Evolutionary conservation across 2,329 filamentous ascomycete genomes (phyloP), one percentile per base, ranked within the genome.

Genomic region (Ophiostoma novo-ulmi): DNA sequence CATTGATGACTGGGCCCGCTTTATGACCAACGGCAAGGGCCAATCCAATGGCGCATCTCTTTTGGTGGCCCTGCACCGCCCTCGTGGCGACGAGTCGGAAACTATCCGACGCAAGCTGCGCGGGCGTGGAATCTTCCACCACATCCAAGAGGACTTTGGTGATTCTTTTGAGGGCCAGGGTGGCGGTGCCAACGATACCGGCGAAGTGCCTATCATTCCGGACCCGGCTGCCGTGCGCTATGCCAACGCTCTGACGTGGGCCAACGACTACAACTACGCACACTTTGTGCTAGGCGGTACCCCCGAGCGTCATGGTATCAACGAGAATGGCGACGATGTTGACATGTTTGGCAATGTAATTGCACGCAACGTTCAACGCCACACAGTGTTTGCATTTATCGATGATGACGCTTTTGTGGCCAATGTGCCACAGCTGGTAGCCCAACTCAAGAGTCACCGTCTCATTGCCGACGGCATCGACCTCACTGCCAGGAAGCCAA

Each of bases 321-420:
- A 68, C 63, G 38, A 31, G 2, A 38, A 55, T 11, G 66, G 66
- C 26, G 22, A 68, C 26, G 70, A 70, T 20, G 35, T 44, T 14
- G 58, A 65, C 39, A 41, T 26, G 36, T 17, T 48, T 39, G 26
- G 44, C 68, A 63, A 61, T 36, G 38, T 22, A 17, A 70, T 63
- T 22, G 20, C 36, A n/a, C 67, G 67, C 55, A 64, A 69, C 6
- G 14, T 22, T 17, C 52, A 22, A n/a, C 61, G 36, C 35, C 52
- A 58, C 26, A 68, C 52, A 22, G 83, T 81, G 77, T 80, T 80
- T 52, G 82, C 78, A 0, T 76, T 84, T 1, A 73, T 84, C 1
- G 83, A 85, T 41, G 82, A 84, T 73, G 79, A 81, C 70, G 76
- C 83, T 67, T 84, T 84, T 74, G 78, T 85, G 66, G 82, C 82